Base-by-base conservation (phyloP, 345 rosid species). In the Crucihimalaya himalaica region DNA sequence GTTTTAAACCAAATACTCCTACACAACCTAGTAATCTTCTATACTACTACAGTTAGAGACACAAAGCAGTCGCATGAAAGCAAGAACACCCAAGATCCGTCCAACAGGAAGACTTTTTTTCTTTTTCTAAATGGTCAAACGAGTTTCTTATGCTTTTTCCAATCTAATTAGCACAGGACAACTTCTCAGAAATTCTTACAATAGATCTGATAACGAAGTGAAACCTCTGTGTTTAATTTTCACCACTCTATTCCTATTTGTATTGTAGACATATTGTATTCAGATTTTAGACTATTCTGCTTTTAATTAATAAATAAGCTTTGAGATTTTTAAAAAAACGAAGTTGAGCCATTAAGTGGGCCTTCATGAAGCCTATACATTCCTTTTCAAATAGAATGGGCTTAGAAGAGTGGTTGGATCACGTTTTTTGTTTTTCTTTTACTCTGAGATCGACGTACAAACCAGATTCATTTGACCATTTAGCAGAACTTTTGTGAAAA, bases 41-140 rank as follows among this genome's bases (percentile, higher is more conserved):
- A 25, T 6, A 52, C 9, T 10, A n/a, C 12, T n/a, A 23, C n/a
- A n/a, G n/a, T n/a, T n/a, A 21, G 27, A 50, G 27, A 27, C 19
- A 37, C 37, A 51, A 27, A 14, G 20, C 25, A 53, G 63, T 39
- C 76, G 57, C 57, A 52, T 52, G 57, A 72, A 40, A 52, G 28
- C 42, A 60, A 35, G 2, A 13, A 4, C 31, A 4, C 54, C 8
- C 10, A 18, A 28, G 8, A 15, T 59, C 21, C 47, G 46, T 34
- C 64, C 56, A 45, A 31, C 8, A 43, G 4, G 12, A 6, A 32
- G 20, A 16, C 2, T 12, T 14, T 27, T 16, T 37, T 15, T 40
- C 14, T 35, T 10, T 10, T 19, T 67, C 3, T 10, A 6, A 66
- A 23, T 52, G 60, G 47, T 66, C 37, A 32, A 20, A 25, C 32